phyloP scores from a whole-genome alignment of 257 asterid species.

The Eucommia ulmoides region DNA sequence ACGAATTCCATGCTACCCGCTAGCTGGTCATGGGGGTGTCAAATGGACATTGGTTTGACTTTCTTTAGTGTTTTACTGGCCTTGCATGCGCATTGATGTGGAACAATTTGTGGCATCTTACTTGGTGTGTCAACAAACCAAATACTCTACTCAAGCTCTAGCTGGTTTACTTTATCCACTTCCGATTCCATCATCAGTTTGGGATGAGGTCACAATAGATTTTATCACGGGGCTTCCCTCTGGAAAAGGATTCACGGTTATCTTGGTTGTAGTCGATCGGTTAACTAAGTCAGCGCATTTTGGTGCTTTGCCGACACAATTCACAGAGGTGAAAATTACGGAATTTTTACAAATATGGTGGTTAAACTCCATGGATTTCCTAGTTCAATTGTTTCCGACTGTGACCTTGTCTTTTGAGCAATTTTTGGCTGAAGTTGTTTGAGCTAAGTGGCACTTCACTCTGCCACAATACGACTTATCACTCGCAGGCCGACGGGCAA shows the following conservation, averaged over 20 bases:
- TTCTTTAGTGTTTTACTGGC: not conserved
- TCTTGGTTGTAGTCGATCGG: conserved; percentile 1
- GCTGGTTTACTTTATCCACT: not conserved
- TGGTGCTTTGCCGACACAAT: not conserved
- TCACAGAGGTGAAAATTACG: not conserved
- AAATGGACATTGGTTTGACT: not conserved
- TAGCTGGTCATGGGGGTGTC: not conserved
- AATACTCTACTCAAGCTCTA: not conserved
- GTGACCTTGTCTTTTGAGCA: not conserved
- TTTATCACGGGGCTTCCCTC: not conserved
- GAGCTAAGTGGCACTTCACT: not conserved
- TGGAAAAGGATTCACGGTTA: not conserved
- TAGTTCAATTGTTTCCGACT: not conserved
- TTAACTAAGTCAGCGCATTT: not conserved
- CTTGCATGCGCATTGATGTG: not conserved
- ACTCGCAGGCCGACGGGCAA: not conserved
- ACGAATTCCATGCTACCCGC: not conserved
- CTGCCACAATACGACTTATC: not conserved
- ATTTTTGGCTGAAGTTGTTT: not conserved
- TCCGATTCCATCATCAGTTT: not conserved
- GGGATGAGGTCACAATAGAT: not conserved
- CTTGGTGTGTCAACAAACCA: not conserved
- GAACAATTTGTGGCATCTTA: not conserved
- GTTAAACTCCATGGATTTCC: not conserved
- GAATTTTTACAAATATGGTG: not conserved